Percentiles rank a stretch among this genome's conserved stretches.
Conservation (phyloP, 2,329 filamentous ascomycete genomes). For the Huntiella savannae region DNA sequence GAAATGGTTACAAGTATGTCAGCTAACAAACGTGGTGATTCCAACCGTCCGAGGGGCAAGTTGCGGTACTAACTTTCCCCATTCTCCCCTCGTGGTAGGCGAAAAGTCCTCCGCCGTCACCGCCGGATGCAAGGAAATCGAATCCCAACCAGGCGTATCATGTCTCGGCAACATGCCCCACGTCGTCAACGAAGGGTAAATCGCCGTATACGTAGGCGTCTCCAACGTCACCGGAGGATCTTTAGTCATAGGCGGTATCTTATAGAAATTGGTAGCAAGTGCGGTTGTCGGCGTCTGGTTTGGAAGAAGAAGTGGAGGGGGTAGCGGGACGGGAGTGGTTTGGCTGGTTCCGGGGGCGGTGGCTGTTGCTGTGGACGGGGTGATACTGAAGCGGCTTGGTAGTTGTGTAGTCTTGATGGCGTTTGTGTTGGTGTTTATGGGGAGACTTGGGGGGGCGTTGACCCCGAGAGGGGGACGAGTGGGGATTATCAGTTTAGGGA, state of each 20-base stretch:
- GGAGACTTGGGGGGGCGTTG: background rate
- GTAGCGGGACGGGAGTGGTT: background rate
- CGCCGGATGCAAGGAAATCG: no score
- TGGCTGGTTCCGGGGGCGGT: no score
- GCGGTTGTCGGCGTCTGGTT: conserved; percentile 7
- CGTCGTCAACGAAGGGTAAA: no score
- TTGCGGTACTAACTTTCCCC: conserved; percentile 31
- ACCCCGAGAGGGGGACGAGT: background rate
- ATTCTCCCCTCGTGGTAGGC: conserved; percentile 41
- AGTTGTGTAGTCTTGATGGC: conserved; percentile 1
- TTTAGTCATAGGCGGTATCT: conserved; percentile 6
- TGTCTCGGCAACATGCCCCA: no score
- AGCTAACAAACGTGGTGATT: no score
- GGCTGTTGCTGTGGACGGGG: no score
- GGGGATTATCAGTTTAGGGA: conserved; percentile 7
- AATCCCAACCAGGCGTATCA: no score
- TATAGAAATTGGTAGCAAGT: conserved; percentile 7
- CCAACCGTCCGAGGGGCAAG: no score
- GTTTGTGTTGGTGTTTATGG: background rate
- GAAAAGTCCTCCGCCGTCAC: conserved; percentile 37
- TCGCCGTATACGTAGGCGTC: no score
- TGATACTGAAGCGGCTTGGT: background rate
- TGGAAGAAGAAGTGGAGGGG: background rate
- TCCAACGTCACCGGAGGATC: background rate
- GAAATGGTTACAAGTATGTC: no score